Evolutionary conservation across 2,329 filamentous ascomycete species (phyloP), one percentile per base, ranked within the genome.

Genomic region (Nectriaceae sp.): DNA sequence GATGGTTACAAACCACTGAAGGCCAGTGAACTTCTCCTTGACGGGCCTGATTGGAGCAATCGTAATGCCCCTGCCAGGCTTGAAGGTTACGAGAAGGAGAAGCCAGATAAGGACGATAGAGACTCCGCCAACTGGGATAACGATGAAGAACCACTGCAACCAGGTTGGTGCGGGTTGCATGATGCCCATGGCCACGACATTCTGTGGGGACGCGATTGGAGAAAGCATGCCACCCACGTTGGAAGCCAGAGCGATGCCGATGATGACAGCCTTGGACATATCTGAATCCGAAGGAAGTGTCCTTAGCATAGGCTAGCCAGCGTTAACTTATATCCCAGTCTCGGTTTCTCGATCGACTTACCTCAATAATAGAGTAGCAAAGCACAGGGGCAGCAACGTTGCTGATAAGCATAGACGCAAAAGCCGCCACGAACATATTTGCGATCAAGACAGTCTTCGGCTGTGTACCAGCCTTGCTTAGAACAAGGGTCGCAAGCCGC

Each of bases 361-460:
- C 87, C 79, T 96, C 92, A 51, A 99, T 96, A 63, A 99, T 97
- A 18, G 91, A 96, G 70, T 95, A 97, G 75, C 94, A 99, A 31
- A 99, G 80, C 10, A 99, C 94, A 0, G 94, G 94, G 2, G 95
- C 93, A 1, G 94, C 94, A 21, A 99, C 95, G 60, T 99, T 99
- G 72, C 91, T 96, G 64, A 99, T 97, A 78, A 96, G 90, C 94
- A 99, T 99, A 61, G 91, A 97, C 8, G 95, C 88, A 68, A 99
- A 95, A 64, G 94, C 95, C 46, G 93, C 92, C 36, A 99, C 94
- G 61, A 97, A 92, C 94, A 99, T 99, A 73, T 93, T 97, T 45
- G 93, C 94, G n/a, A 99, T 72, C 4, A 99, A 78, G 3, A 99
- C 94, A 3, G 89, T 93, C 46, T 86, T 80, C 10, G 94, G 94